A percentile compares a stretch with the other conserved stretches of the same genome.
Evolutionary conservation across 257 asterid species (phyloP).

Genomic region (Voacanga thouarsii): DNA sequence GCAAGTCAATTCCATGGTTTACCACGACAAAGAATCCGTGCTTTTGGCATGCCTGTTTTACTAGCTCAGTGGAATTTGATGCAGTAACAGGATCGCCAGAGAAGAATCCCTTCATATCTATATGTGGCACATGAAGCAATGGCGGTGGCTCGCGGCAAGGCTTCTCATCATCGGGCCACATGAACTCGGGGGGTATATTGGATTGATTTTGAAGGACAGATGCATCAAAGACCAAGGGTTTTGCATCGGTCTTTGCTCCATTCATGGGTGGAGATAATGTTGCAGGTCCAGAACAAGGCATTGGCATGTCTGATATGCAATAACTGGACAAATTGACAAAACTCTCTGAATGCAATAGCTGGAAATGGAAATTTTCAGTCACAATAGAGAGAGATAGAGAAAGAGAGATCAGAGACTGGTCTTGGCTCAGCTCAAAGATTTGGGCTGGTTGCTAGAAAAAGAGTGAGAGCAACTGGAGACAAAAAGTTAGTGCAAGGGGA

Average conservation of each 20-base stretch:
- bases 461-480: neutral
- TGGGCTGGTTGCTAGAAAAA: neutral
- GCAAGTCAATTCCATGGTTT: slow-evolving; percentile 60
- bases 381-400: neutral
- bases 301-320: slow-evolving; percentile 3
- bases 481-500: slow-evolving; percentile 12
- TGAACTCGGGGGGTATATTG: slow-evolving; percentile 62
- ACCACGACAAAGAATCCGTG: slow-evolving; percentile 65
- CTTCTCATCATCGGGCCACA: slow-evolving; percentile 71
- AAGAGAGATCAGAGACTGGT: neutral
- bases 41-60: slow-evolving; percentile 53
- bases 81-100: slow-evolving; percentile 45
- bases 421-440: neutral
- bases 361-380: neutral
- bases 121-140: slow-evolving; percentile 40
- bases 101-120: slow-evolving; percentile 46
- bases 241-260: slow-evolving; percentile 8
- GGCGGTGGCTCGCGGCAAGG: slow-evolving; percentile 50
- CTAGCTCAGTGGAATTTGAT: slow-evolving; percentile 26
- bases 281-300: neutral
- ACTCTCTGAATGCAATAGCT: neutral
- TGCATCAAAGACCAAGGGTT: slow-evolving; percentile 44
- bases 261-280: slow-evolving; percentile 20
- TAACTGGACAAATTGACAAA: neutral
- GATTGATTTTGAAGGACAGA: slow-evolving; percentile 41